Base-by-base conservation (phyloP, 441 rosid species). In the Codiaeum variegatum region DNA sequence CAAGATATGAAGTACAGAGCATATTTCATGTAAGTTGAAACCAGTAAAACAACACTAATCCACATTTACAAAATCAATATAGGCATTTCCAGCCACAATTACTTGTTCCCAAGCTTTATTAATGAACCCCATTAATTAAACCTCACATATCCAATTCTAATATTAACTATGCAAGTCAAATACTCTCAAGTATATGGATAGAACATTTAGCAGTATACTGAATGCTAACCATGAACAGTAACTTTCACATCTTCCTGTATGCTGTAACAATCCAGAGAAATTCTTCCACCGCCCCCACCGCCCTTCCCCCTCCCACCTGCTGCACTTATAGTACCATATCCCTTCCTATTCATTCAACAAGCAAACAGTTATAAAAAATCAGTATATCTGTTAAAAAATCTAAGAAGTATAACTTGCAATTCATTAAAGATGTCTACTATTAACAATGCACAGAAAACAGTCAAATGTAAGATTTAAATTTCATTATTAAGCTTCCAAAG, bases 271-370 rank as follows among this genome's bases (percentile, higher is more conserved):
- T 92, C 90, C 78, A 95, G 88, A 71, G 97, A 90, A 72, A 93
- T 82, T 85, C 99, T 91, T 79, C 99, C 98, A 66, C 99, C 99
- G 10, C 99, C 95, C 75, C 99, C 99, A 71, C 99, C 99, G 63
- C 95, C 99, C 89, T 88, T 85, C 74, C 99, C 99, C 51, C 75
- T 87, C 64, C 99, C 99, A 69, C 99, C 99, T 28, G 95, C 91
- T 51, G 96, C 93, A 78, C 97, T 91, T 75, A 95, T 82, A 70
- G 72, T 82, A 68, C 98, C 98, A 64, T 84, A 82, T 83, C 99
- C 99, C 85, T 91, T 95, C 92, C 99, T 95, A 81, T 73, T 77
- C 36, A 83, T 80, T 74, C 58, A 75, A 82, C 9, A 62, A 10
- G 66, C 54, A 58, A 67, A 73, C 56, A 73, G 34, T 51, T 77